Conservation (phyloP, 805 yeast species). For the Saccharomycopsis malanga region DNA sequence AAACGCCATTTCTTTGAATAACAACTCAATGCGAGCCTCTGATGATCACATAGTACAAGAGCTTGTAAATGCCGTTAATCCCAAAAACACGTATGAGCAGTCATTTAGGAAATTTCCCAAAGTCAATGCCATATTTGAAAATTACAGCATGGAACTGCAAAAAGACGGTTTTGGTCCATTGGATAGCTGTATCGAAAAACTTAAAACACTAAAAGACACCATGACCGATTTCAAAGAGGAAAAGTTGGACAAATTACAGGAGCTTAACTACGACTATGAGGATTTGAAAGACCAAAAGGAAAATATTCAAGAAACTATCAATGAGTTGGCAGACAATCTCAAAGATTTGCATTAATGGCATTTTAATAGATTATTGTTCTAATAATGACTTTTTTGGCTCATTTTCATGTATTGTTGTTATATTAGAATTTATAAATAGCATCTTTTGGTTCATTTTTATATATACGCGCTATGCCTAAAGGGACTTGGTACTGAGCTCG, state of each 20-base stretch:
- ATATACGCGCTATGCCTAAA: too few species aligned
- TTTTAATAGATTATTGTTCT: too few species aligned
- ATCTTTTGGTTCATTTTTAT: too few species aligned
- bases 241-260: slow-evolving; percentile 5
- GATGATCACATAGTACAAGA: too few species aligned
- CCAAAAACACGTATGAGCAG: too few species aligned
- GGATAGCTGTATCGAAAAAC: background rate
- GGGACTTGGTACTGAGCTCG: too few species aligned
- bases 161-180: background rate
- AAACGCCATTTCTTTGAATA: too few species aligned
- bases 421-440: too few species aligned
- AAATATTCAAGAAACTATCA: background rate
- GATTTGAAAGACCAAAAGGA: background rate
- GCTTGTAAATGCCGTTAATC: too few species aligned
- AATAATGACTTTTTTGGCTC: too few species aligned
- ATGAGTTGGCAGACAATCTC: background rate
- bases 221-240: slow-evolving; percentile 2
- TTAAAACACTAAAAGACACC: background rate
- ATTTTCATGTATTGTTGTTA: too few species aligned
- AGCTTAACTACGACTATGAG: slow-evolving; percentile 8
- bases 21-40: too few species aligned
- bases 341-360: background rate
- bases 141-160: background rate
- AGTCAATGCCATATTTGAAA: background rate
- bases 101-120: background rate